phyloP scores from a whole-genome alignment of 352 stramenopile species.

The Pythium guiyangense region DNA sequence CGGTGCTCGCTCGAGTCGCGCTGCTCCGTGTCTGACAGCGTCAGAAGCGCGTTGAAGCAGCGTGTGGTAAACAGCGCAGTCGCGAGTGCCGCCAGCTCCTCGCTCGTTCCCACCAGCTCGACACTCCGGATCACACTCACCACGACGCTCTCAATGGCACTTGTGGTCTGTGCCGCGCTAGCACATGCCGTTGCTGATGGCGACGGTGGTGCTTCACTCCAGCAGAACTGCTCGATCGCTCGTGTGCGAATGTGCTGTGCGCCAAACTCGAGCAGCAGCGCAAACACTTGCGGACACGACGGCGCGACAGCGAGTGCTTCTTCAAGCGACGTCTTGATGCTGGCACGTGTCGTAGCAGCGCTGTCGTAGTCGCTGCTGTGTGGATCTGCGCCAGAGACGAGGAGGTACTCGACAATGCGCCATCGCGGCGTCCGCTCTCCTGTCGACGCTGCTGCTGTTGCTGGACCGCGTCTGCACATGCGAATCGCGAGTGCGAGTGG shows the following conservation, averaged over 20 bases:
- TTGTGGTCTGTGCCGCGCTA: neutral
- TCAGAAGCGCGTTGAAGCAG: conserved; percentile 5
- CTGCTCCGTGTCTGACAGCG: neutral
- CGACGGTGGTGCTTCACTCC: neutral
- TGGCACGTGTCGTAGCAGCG: too few relatives aligned
- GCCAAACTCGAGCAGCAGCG: conserved; percentile 22
- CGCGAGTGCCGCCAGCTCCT: neutral
- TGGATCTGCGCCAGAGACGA: conserved; percentile 18
- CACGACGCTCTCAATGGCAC: neutral
- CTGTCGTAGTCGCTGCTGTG: neutral
- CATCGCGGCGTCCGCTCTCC: neutral
- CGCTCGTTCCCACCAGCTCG: neutral
- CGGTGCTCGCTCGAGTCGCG: neutral
- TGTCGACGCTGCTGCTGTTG: conserved; percentile 4
- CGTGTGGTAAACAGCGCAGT: conserved; percentile 4
- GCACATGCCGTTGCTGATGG: neutral
- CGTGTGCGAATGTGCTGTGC: conserved; percentile 10
- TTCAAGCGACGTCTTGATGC: conserved; percentile 4
- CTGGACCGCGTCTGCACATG: conserved; percentile 7
- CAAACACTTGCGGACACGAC: conserved; percentile 12
- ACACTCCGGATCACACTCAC: neutral
- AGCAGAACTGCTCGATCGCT: conserved; percentile 16
- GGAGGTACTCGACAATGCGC: conserved; percentile 25
- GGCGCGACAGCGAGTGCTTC: conserved; percentile 20
- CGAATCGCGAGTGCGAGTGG: conserved; percentile 33